These are phyloP conservation scores for Salix suchowensis DNA, from an alignment of 345 rosid genomes.

Conservation along the genomic window DNA sequence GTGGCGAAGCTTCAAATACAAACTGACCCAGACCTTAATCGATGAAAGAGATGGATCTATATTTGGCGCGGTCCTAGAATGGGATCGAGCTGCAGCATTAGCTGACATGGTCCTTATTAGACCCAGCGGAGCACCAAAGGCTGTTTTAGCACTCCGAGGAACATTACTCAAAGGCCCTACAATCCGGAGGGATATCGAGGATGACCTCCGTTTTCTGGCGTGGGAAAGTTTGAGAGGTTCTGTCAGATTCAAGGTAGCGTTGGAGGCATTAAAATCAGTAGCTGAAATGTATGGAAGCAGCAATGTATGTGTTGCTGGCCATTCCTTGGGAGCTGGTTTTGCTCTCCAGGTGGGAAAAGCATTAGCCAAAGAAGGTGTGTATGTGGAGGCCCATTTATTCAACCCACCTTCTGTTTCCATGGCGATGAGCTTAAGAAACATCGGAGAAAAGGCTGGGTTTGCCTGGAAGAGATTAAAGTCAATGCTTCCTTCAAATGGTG, in stretches of 20 bases:
- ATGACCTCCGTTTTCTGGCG: constrained; percentile 90
- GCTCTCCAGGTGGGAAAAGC: constrained; percentile 96
- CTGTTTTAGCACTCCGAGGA: constrained; percentile 75
- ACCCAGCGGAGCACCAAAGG: constrained; percentile 90
- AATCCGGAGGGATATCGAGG: constrained; percentile 75
- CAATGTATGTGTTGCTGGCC: constrained; percentile 81
- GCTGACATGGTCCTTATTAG: constrained; percentile 72
- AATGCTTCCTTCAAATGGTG: constrained; percentile 56
- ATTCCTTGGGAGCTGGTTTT: constrained; percentile 94
- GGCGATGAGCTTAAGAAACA: constrained; percentile 84
- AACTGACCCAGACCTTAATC: constrained; percentile 52
- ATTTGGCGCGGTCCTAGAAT: constrained; percentile 83
- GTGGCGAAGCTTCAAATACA: constrained; percentile 95
- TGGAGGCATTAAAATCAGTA: constrained; percentile 54
- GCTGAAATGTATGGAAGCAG: constrained; percentile 72
- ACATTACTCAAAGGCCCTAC: constrained; percentile 80
- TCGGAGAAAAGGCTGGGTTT: constrained; percentile 70
- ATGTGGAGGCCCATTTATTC: constrained; percentile 84
- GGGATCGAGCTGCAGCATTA: constrained; percentile 86
- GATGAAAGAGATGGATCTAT: constrained; percentile 85
- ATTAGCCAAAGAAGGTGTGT: constrained; percentile 73
- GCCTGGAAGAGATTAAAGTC: constrained; percentile 78
- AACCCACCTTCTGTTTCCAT: constrained; percentile 89
- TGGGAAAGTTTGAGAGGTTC: constrained; percentile 97
- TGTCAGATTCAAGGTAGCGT: constrained; percentile 66